Base-by-base conservation (phyloP, 2,329 filamentous ascomycete genomes). In the Bipolaris gigantea region DNA sequence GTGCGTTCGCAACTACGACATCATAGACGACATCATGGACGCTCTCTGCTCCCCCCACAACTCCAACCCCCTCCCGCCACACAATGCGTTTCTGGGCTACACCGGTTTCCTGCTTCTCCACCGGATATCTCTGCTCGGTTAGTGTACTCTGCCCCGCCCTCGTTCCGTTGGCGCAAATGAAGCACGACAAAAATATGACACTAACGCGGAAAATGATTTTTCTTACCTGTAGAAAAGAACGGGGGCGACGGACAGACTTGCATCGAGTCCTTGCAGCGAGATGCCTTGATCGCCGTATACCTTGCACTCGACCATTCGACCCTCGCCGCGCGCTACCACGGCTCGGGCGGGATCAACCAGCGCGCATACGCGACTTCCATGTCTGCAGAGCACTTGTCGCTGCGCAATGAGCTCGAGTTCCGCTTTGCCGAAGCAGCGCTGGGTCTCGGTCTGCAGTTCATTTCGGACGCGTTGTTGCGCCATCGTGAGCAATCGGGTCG, bases 341-440 rank as follows among this genome's bases (percentile, higher is more conserved):
- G 63, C 50, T 55, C 62, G n/a, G 66, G 70, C 25, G 62, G 66
- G 55, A 70, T 73, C n/a, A 62, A 70, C 30, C 67, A 73, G 42
- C 53, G 57, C 18, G 65, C 60, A 2, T 69, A 70, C 36, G 69
- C 69, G 21, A 61, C 53, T 16, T 63, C 63, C 57, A 67, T 71
- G 63, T 67, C 69, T 45, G 61, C 56, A 7, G 66, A 69, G 19
- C 64, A 67, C 30, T 34, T 71, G 4, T 59, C 61, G 2, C 51
- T 72, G 5, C 69, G 70, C 32, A 65, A 58, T 10, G 68, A 71
- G 21, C 43, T 73, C 1, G 69, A 72, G 25, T 67, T 70, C 30
- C 63, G 60, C 36, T 72, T 72, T 35, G 60, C 63, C 0, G 71
- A 73, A 59, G 69, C 59, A 0, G 55, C 60, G 5, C 57, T 73